A percentile compares a stretch with the other conserved stretches of the same genome.
Evolutionary conservation across 495 filamentous ascomycete species (phyloP).

Genomic region (Penicillium parvum): DNA sequence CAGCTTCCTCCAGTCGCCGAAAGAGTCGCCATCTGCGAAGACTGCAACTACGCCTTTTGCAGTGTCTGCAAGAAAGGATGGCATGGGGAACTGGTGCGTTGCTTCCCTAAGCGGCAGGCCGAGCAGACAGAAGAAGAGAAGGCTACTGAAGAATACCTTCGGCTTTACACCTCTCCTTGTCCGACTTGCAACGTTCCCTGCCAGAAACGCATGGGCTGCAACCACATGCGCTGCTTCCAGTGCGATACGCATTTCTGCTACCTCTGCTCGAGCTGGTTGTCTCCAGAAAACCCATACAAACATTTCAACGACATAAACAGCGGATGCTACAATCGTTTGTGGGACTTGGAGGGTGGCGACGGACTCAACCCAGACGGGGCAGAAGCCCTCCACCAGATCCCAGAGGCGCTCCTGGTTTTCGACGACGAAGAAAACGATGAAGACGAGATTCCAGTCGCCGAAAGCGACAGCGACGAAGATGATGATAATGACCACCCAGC

Average conservation of each 20-base stretch:
- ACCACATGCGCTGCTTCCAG: constrained; percentile 93
- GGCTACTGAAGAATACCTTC: constrained; percentile 76
- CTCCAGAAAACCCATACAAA: constrained; percentile 71
- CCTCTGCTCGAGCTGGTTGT: constrained; percentile 84
- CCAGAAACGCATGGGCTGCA: constrained; percentile 92
- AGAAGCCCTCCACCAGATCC: constrained; percentile 40
- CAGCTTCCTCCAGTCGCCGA: constrained; percentile 48
- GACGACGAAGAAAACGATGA: constrained; percentile 36
- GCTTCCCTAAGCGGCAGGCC: constrained; percentile 53
- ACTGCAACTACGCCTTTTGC: constrained; percentile 92
- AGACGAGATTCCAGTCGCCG: constrained; percentile 2
- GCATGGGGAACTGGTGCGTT: constrained; percentile 79
- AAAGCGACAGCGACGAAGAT: constrained; percentile 18
- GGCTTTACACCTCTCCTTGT: constrained; percentile 75
- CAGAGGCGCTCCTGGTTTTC: constrained; percentile 31
- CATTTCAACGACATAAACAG: constrained; percentile 75
- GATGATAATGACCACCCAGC: constrained; percentile 22
- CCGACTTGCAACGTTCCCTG: constrained; percentile 83
- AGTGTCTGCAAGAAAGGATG: constrained; percentile 67
- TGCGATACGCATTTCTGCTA: constrained; percentile 95
- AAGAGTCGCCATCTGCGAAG: constrained; percentile 77
- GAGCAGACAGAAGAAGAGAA: constrained; percentile 79
- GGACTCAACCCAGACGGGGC: constrained; percentile 48
- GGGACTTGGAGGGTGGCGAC: constrained; percentile 85
- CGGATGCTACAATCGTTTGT: constrained; percentile 75